phyloP scores from a whole-genome alignment of 352 stramenopile species.

The Pythium guiyangense region DNA sequence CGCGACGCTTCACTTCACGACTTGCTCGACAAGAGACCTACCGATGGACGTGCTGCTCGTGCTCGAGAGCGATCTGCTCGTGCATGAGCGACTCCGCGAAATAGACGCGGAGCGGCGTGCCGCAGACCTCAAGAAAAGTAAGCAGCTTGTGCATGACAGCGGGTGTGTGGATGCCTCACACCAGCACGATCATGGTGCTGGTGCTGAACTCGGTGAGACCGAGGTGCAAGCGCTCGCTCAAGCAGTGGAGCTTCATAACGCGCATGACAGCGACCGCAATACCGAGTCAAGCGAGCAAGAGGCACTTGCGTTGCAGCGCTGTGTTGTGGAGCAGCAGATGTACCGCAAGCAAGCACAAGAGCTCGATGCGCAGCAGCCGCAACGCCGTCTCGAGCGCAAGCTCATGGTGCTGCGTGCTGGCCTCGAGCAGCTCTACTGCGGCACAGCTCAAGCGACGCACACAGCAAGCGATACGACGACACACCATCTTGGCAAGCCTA shows the following conservation, averaged over 20 bases:
- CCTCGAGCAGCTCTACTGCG: slow-evolving; percentile 22
- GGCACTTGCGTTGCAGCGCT: background rate
- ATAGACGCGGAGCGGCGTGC: slow-evolving; percentile 20
- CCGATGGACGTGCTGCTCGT: slow-evolving; percentile 57
- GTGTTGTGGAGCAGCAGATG: background rate
- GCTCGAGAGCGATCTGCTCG: slow-evolving; percentile 34
- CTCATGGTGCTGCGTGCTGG: slow-evolving; percentile 28
- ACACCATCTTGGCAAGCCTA: background rate
- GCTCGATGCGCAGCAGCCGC: slow-evolving; percentile 23
- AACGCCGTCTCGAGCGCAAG: slow-evolving; percentile 30
- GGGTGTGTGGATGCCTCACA: no score
- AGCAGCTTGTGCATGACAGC: no score
- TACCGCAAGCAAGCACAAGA: slow-evolving; percentile 16
- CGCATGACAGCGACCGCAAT: background rate
- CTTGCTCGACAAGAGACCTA: no score
- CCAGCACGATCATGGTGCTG: no score
- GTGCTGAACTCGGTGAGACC: no score
- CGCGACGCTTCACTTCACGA: no score
- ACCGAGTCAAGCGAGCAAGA: background rate
- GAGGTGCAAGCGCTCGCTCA: background rate
- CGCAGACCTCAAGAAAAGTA: background rate
- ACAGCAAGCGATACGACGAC: background rate
- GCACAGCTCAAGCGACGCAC: background rate
- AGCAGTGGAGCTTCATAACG: background rate
- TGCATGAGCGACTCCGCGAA: slow-evolving; percentile 44